Base-by-base conservation (phyloP, 441 rosid genomes). In the Macaranga tanarius region DNA sequence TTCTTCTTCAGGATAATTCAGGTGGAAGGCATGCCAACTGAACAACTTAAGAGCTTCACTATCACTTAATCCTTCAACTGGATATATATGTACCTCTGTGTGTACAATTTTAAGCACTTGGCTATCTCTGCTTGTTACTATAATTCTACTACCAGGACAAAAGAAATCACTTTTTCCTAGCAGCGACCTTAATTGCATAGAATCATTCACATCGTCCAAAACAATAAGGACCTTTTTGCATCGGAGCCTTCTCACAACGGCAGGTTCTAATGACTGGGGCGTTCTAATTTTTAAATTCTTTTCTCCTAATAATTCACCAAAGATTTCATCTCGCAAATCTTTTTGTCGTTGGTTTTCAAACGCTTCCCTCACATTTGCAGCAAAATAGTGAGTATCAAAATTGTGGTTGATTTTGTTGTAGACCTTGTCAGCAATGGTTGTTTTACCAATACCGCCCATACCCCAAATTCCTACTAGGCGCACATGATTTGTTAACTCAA, bases 361-460 rank as follows among this genome's bases (percentile, higher is more conserved):
- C 16, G n/a, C 20, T 51, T 51, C 56, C 56, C 56, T 51, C 1
- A 51, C 56, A 51, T 17, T 51, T 16, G 56, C 56, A 16, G 12
- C 20, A 19, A 16, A 17, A 19, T 19, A 51, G 12, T 19, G 22
- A 19, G 20, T 22, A 51, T 17, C 56, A 51, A 51, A 51, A 4
- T 3, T 5, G 7, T 16, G 6, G 3, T 16, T 16, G 31, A 31
- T 58, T 11, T 4, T 40, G 20, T 7, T 20, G n/a, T 7, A 19
- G 0, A 72, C 16, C 50, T 0, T 17, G 45, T 68, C 63, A 7
- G 67, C 62, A 0, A 42, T 54, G 9, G 77, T 74, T 2, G 77
- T 48, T 59, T 74, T 74, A 2, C 77, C 77, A 1, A 74, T 68
- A 4, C 77, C 77, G 19, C 77, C 77, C 73, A 74, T 60, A 0